Base-by-base conservation (phyloP, 768 basidiomycete genomes). In the Mycena vitilis region DNA sequence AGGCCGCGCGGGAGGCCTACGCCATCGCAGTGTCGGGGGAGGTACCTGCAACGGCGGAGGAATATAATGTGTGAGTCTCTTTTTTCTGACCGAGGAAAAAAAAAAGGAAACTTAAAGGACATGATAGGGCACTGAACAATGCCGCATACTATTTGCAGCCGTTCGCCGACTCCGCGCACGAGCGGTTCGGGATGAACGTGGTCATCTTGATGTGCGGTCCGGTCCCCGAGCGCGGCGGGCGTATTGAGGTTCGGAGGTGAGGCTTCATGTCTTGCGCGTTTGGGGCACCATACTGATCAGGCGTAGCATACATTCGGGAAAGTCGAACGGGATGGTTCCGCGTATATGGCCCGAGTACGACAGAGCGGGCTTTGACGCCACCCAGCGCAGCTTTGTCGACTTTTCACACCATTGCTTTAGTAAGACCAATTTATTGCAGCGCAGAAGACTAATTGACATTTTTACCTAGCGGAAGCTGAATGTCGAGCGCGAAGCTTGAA, bases 101-200 rank as follows among this genome's bases (percentile, higher is more conserved):
- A 8, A 30, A 10, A 10, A 10, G 22, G 23, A 51, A 13, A 25
- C 42, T 44, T 5, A 40, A 44, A 5, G 23, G n/a, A n/a, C 6
- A 6, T 13, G 7, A 30, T 30, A 60, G 60, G 12, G 60, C 47
- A 15, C 25, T 60, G 34, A 51, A 51, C 4, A 60, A 60, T 9
- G 60, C 60, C 2, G 48, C 20, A 12, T 51, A 49, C 9, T 60
- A 60, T n/a, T 20, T 60, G 20, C 60, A 60, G 16, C 60, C 60
- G 16, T 60, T 60, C n/a, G 48, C n/a, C 2, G 60, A 60, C n/a
- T 30, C 60, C 2, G 37, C 37, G 15, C 13, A 15, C 3, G 60
- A 60, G 48, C 45, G 48, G 1, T 60, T 60, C 13, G 60, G 60
- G 5, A 51, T 60, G 60, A 60, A 60, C 20, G 60, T 60, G 5